phyloP scores from a whole-genome alignment of 2,329 filamentous ascomycete species.

The Talaromyces albobiverticillius region DNA sequence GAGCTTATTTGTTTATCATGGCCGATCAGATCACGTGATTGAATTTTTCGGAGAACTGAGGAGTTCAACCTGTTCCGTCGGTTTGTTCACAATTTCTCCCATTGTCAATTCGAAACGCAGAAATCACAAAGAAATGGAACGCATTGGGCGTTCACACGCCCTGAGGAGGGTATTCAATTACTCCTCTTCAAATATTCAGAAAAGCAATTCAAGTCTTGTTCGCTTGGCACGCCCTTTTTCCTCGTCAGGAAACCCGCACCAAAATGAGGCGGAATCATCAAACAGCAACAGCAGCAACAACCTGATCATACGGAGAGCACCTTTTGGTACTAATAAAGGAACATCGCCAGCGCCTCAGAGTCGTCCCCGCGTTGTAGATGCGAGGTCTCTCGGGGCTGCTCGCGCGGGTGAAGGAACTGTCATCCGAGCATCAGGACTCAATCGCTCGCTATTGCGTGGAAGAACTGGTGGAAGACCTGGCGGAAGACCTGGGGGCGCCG shows the following conservation, averaged over 20 bases:
- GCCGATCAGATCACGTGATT: slow-evolving; percentile 10
- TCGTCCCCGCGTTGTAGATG: slow-evolving; percentile 32
- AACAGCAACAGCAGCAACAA: neutral
- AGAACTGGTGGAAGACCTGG: slow-evolving; percentile 17
- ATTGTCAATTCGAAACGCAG: neutral
- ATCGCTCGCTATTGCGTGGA: slow-evolving; percentile 21
- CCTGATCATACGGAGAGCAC: neutral
- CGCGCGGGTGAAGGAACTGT: slow-evolving; percentile 28
- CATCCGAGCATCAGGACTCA: slow-evolving; percentile 27
- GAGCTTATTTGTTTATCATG: neutral
- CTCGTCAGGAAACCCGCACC: neutral
- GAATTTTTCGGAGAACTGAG: neutral
- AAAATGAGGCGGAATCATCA: neutral
- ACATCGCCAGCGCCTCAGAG: neutral
- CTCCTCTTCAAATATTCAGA: neutral
- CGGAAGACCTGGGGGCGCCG: too few relatives aligned
- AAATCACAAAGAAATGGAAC: slow-evolving; percentile 3
- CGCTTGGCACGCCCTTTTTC: slow-evolving; percentile 9
- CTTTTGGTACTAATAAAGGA: neutral
- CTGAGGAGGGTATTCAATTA: neutral
- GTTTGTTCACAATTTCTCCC: too few relatives aligned
- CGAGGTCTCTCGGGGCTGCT: slow-evolving; percentile 34
- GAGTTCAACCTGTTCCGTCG: too few relatives aligned
- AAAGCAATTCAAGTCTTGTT: slow-evolving; percentile 1
- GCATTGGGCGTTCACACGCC: slow-evolving; percentile 2